Conservation (phyloP, 768 basidiomycete genomes). For the Hortiboletus campestris region DNA sequence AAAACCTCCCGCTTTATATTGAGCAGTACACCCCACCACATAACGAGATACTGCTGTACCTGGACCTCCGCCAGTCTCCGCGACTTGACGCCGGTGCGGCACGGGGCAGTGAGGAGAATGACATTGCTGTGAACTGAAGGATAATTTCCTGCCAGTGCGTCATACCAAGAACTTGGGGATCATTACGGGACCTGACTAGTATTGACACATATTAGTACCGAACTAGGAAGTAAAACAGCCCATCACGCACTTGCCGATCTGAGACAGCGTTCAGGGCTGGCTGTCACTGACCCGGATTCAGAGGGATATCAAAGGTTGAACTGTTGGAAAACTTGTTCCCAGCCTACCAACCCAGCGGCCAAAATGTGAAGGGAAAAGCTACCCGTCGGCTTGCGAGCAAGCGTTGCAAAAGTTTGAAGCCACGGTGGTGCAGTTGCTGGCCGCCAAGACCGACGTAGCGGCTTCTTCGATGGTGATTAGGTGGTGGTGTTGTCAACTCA, state of each 20-base stretch:
- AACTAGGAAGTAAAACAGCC: background rate
- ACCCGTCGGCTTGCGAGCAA: background rate
- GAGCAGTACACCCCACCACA: background rate
- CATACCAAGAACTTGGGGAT: too few relatives aligned
- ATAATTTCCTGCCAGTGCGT: too few relatives aligned
- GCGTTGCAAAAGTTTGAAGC: background rate
- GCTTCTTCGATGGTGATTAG: background rate
- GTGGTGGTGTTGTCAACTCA: background rate
- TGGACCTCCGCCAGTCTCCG: background rate
- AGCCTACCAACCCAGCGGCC: too few relatives aligned
- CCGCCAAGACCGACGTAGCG: background rate
- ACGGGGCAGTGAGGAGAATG: background rate
- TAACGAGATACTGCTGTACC: background rate
- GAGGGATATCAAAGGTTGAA: background rate
- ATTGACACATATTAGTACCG: background rate
- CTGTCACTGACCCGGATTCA: background rate
- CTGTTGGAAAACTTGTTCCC: too few relatives aligned
- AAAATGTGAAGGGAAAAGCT: background rate
- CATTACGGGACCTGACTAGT: background rate
- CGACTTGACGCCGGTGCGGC: background rate
- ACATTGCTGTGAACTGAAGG: background rate
- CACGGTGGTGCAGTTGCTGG: background rate
- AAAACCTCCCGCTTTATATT: conserved; percentile 7
- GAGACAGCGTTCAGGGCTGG: too few relatives aligned
- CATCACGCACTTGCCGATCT: background rate